phyloP scores from a whole-genome alignment of 805 yeast species.

The Sporopachydermia lactativora region DNA sequence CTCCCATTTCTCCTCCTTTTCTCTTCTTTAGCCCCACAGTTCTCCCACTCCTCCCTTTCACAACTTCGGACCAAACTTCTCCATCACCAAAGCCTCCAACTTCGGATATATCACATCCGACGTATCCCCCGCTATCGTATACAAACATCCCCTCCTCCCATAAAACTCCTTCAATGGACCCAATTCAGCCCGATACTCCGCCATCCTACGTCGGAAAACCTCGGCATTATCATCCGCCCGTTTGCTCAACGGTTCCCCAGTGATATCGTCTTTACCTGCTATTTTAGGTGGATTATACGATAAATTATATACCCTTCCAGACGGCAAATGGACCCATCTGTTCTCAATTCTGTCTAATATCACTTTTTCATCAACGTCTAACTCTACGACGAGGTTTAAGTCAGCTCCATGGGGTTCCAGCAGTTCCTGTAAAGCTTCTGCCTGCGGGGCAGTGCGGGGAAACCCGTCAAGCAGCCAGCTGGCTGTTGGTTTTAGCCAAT shows the following conservation, averaged over 20 bases:
- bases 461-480: constrained; percentile 85
- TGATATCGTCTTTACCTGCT: constrained; percentile 71
- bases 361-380: constrained; percentile 76
- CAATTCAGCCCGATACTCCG: constrained; percentile 41
- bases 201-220: constrained; percentile 54
- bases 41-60: too few species aligned
- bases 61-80: constrained; percentile 15
- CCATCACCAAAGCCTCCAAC: constrained; percentile 27
- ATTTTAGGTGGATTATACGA: constrained; percentile 82
- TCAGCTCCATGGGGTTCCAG: constrained; percentile 21
- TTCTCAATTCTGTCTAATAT: constrained; percentile 73
- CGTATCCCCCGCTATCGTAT: constrained; percentile 57
- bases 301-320: constrained; percentile 78
- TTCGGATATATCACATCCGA: constrained; percentile 78
- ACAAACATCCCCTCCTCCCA: constrained; percentile 26
- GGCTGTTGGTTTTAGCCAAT: constrained; percentile 29
- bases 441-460: constrained; percentile 73
- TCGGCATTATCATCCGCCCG: constrained; percentile 74
- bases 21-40: too few species aligned
- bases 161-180: constrained; percentile 58
- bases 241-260: constrained; percentile 75
- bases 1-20: too few species aligned
- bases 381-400: constrained; percentile 69
- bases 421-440: constrained; percentile 36
- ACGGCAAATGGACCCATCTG: constrained; percentile 70